Evolutionary conservation across 805 yeast genomes (phyloP).

Genomic region (Starmerella bombi): DNA sequence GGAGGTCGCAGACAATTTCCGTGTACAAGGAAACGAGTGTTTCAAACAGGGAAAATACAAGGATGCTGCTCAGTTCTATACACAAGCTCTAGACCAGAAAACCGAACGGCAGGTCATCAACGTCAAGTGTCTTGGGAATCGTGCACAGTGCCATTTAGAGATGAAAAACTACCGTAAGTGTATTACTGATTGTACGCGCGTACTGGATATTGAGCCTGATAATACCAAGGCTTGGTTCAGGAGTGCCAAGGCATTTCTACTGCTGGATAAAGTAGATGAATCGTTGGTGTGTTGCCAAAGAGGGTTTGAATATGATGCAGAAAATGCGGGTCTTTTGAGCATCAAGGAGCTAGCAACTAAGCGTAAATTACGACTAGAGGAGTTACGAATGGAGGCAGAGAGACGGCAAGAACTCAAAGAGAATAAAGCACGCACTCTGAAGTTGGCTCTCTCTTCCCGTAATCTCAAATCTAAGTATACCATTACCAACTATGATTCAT

Average conservation of each 20-base stretch:
- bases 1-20: constrained; percentile 80
- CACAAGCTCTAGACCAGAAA: constrained; percentile 62
- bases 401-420: constrained; percentile 13
- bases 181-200: constrained; percentile 71
- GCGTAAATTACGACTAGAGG: constrained; percentile 26
- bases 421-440: constrained; percentile 27
- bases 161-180: constrained; percentile 72
- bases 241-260: constrained; percentile 66
- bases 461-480: constrained; percentile 23
- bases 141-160: constrained; percentile 87
- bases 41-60: constrained; percentile 57
- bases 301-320: constrained; percentile 48
- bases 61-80: constrained; percentile 66
- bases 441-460: constrained; percentile 50
- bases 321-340: constrained; percentile 42
- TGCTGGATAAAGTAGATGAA: constrained; percentile 57
- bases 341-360: constrained; percentile 33
- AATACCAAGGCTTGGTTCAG: constrained; percentile 77
- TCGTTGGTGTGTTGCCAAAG: constrained; percentile 52
- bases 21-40: constrained; percentile 84
- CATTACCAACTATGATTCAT: constrained; percentile 19
- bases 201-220: constrained; percentile 42
- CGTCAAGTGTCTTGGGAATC: constrained; percentile 55
- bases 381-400: constrained; percentile 9
- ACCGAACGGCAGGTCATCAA: constrained; percentile 15